Evolutionary conservation across 2,329 filamentous ascomycete genomes (phyloP).

Genomic region (Pseudogymnoascus sp.): DNA sequence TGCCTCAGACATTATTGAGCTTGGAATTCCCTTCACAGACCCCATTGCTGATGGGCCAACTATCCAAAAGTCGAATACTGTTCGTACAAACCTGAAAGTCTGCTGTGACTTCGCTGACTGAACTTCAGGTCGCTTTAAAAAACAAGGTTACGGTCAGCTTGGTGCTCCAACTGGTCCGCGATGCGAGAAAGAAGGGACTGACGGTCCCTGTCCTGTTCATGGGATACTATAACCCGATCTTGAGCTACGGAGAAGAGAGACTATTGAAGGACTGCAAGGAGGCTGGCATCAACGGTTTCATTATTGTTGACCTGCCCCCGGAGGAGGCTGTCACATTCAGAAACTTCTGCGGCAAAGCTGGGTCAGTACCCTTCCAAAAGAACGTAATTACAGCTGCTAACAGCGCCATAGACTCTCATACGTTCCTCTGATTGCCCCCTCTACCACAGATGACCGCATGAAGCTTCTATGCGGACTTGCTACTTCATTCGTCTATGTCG

Average conservation of each 20-base stretch:
- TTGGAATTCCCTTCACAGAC: slow-evolving; percentile 94
- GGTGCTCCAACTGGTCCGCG: slow-evolving; percentile 74
- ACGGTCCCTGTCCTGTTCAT: slow-evolving; percentile 82
- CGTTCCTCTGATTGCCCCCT: slow-evolving; percentile 90
- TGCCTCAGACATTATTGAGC: slow-evolving; percentile 75
- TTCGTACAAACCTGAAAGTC: slow-evolving; percentile 29
- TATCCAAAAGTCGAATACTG: slow-evolving; percentile 90
- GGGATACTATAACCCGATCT: slow-evolving; percentile 97
- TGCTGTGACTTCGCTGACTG: slow-evolving; percentile 15
- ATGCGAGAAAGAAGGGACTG: slow-evolving; percentile 69
- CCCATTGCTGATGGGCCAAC: slow-evolving; percentile 96
- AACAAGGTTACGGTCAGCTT: slow-evolving; percentile 80
- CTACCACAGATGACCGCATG: slow-evolving; percentile 89
- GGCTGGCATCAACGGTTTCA: slow-evolving; percentile 89
- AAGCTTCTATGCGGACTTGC: slow-evolving; percentile 92
- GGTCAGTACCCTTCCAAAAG: slow-evolving; percentile 39
- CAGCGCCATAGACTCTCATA: slow-evolving; percentile 63
- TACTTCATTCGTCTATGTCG: slow-evolving; percentile 98
- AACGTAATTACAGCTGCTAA: slow-evolving; percentile 10
- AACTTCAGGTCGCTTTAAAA: slow-evolving; percentile 56
- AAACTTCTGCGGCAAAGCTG: slow-evolving; percentile 69
- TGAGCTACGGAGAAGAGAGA: slow-evolving; percentile 88
- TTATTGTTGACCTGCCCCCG: slow-evolving; percentile 89
- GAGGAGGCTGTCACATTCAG: slow-evolving; percentile 93
- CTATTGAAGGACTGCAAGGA: slow-evolving; percentile 77